Base-by-base conservation (phyloP, 352 stramenopile genomes). In the Phytopythium chamaehyphon region DNA sequence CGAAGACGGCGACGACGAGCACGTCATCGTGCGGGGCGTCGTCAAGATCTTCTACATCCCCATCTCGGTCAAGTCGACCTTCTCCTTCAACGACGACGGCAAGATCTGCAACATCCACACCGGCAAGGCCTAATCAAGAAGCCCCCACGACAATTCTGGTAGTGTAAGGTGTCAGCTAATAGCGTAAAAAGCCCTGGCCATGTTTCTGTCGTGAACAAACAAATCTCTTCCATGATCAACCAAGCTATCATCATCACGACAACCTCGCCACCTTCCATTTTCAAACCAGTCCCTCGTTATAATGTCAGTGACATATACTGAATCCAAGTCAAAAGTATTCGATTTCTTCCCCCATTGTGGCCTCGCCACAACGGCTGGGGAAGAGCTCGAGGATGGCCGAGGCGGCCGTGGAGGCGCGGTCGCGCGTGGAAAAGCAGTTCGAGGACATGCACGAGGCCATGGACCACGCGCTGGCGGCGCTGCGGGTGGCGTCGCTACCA, bases 31-130 rank as follows among this genome's bases (percentile, higher is more conserved):
- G 50, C 71, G 62, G 19, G 71, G 69, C 15, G 63, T 76, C n/a
- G 66, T 80, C 55, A 73, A 71, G 56, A 76, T 83, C 40, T 69
- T 80, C 42, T 80, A 55, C 60, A 71, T 80, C 40, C 66, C 69
- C 24, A 69, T 83, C 55, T 73, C 69, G 24, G 61, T 80, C 64
- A 83, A 83, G 55, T 78, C 60, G 14, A 60, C 52, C 39, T 77
- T 80, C 58, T 42, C 54, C 15, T 78, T 80, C 59, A 45, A 73
- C 57, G 54, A 64, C 15, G 63, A 66, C 3, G 66, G 64, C 1
- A 45, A 37, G n/a, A 83, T 83, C 61, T 69, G 54, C 64, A 70
- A 56, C 46, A 79, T 80, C 59, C 56, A 79, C 60, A 79, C 68
- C 0, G 40, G 63, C 54, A 83, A 77, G 55, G 69, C 63, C 12